Base-by-base conservation (phyloP, 805 yeast genomes). In the Metschnikowia kofuensis region DNA sequence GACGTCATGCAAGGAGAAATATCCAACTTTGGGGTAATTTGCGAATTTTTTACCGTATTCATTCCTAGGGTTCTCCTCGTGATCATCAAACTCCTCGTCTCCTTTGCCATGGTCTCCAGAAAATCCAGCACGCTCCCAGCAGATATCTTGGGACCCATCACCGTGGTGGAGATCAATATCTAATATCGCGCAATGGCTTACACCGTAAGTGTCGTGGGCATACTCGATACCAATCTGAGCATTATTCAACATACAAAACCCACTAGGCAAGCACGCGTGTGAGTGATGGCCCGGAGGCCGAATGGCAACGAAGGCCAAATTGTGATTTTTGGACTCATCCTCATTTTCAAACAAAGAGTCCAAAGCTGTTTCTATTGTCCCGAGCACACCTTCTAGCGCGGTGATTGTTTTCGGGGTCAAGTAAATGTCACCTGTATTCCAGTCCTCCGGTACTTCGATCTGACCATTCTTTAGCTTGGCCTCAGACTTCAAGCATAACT, bases 281-380 rank as follows among this genome's bases (percentile, higher is more conserved):
- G 89, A 83, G 65, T 88, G 96, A 62, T 88, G 96, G 4, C 96
- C 96, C 0, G 95, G 94, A 1, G 94, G 94, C 43, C 94, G 71
- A 38, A 87, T 78, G 1, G 83, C 82, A 0, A 84, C 84, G 66
- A 87, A 87, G 1, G 85, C 83, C 13, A 72, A 59, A 47, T 72
- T 59, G 48, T 71, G 70, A 60, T 67, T 41, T 59, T 59, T 58
- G 6, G 51, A 59, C 11, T 51, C 52, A 11, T 42, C 50, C n/a
- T 47, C 34, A 12, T 43, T 42, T 12, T 55, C 62, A 48, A 58
- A 68, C 13, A 73, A 54, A 2, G 69, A 57, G 59, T 88, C 94
- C 0, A 87, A 73, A 1, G 86, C 90, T 0, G 78, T 70, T 62
- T 88, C 94, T 4, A 88, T 70, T 0, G 94, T 83, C 0, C 90